These are phyloP conservation scores for Calonectria montana DNA, from an alignment of 2,329 filamentous ascomycete genomes.

Conservation along the genomic window DNA sequence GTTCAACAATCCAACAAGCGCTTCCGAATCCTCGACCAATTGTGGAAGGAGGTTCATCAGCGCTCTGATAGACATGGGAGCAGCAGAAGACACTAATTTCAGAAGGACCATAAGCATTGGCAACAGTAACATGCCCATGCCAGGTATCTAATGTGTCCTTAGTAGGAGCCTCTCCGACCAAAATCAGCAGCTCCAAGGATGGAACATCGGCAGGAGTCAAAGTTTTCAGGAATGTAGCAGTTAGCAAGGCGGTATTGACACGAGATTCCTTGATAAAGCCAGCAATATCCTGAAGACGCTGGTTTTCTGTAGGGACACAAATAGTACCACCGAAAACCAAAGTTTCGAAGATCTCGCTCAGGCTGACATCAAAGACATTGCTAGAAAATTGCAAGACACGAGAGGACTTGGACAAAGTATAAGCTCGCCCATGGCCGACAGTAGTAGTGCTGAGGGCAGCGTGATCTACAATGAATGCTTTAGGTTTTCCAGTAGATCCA, in stretches of 20 bases:
- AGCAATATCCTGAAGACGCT: slow-evolving; percentile 33
- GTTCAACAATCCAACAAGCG: slow-evolving; percentile 8
- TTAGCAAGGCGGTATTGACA: not conserved
- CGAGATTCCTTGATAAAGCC: not conserved
- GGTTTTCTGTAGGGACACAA: slow-evolving; percentile 51
- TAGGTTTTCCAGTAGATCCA: slow-evolving; percentile 65
- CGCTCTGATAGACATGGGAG: slow-evolving; percentile 3
- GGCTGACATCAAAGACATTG: slow-evolving; percentile 53
- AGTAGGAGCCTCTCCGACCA: slow-evolving; percentile 27
- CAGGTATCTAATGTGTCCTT: slow-evolving; percentile 18
- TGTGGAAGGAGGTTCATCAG: not conserved
- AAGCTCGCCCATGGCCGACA: not conserved
- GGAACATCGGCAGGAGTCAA: not conserved
- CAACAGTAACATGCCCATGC: slow-evolving; percentile 11
- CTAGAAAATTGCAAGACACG: slow-evolving; percentile 38
- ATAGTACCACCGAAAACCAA: slow-evolving; percentile 52
- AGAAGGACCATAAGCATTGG: slow-evolving; percentile 25
- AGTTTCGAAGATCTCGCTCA: slow-evolving; percentile 53
- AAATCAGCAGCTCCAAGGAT: slow-evolving; percentile 10
- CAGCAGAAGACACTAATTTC: slow-evolving; percentile 23
- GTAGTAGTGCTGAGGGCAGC: not conserved
- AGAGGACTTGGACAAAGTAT: not conserved
- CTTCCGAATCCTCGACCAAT: slow-evolving; percentile 7
- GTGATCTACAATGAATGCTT: slow-evolving; percentile 56
- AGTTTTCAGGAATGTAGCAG: not conserved